Evolutionary conservation across 257 asterid genomes (phyloP), one percentile per base, ranked within the genome.

Genomic region (Rubia yunnanensis): DNA sequence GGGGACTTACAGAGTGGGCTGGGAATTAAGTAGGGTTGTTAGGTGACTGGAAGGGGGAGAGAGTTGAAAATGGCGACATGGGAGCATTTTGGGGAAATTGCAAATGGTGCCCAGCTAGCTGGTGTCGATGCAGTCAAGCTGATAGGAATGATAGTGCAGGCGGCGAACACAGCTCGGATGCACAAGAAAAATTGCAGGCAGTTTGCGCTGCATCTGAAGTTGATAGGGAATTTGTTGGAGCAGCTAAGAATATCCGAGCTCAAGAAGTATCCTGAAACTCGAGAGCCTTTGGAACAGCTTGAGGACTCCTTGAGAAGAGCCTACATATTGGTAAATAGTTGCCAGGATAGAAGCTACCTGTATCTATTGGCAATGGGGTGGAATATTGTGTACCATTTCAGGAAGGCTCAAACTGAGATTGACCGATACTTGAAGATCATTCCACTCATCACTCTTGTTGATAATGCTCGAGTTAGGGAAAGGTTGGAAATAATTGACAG

Each of bases 321-420:
- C 9, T 90, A 78, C 72, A 74, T 90, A 66, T 67, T 90, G 90
- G 87, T 90, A 4, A 84, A 84, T 68, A 90, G 96, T 72, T 90
- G 97, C 60, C 97, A 90, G 72, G 96, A 90, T 64, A 72, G 92
- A 77, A 90, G 97, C 67, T 90, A 84, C 50, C 73, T 90, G 59
- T 90, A 90, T 77, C 86, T 90, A 20, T 84, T 90, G 49, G 97
- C 97, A 1, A 90, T 90, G 97, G 97, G 97, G 15, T 90, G 97
- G 97, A 90, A 90, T 86, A 85, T 90, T 78, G 97, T 90, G 69
- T 90, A 90, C 79, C 97, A 90, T 83, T 90, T 90, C 62, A 72
- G 95, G 77, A 87, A 79, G 73, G 97, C 97, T 69, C 97, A 90
- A 78, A 84, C 53, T 26, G 97, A 90, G 81, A 90, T 90, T 73